Base-by-base conservation (phyloP, 148 eudicot genomes). In the Linanthus parryae region DNA sequence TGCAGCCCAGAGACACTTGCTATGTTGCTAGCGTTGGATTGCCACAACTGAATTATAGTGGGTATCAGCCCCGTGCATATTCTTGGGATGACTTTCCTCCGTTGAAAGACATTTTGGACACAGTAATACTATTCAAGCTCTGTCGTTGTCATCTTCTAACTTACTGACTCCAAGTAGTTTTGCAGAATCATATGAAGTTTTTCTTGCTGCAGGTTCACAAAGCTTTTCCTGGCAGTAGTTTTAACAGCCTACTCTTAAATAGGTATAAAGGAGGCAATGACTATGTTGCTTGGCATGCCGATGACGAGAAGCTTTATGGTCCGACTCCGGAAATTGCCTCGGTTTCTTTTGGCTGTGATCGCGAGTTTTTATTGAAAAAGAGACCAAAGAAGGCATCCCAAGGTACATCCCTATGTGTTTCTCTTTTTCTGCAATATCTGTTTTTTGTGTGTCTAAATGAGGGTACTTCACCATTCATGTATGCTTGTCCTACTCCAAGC, bases 221-320 rank as follows among this genome's bases (percentile, higher is more conserved):
- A 44, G 82, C 87, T 61, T 64, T 83, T 49, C 95, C 97, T 20
- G 95, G 86, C 51, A 85, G 92, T 59, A 55, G 63, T 60, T 90
- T 85, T 62, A 90, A 90, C 48, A 86, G 89, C 78, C 66, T 91
- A 62, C 72, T 86, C 22, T 58, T 91, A 16, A 86, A 91, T 65
- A 71, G 94, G 63, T 91, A 91, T 65, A 81, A 86, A 54, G 79
- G 71, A 45, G 95, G 97, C 19, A 63, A 76, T 61, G 97, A 86
- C 64, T 79, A 73, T 61, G 95, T 86, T 29, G 84, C 84, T 44
- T 91, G 95, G 95, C 97, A 91, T 73, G 75, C 97, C 11, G 97
- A 91, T 75, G 89, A 86, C 52, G 97, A 91, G 71, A 74, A 75
- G 45, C 80, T 91, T 17, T 91, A 91, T 48, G 95, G 97, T 18